phyloP scores from a whole-genome alignment of 2,329 filamentous ascomycete genomes.

The Trichoderma sp. region DNA sequence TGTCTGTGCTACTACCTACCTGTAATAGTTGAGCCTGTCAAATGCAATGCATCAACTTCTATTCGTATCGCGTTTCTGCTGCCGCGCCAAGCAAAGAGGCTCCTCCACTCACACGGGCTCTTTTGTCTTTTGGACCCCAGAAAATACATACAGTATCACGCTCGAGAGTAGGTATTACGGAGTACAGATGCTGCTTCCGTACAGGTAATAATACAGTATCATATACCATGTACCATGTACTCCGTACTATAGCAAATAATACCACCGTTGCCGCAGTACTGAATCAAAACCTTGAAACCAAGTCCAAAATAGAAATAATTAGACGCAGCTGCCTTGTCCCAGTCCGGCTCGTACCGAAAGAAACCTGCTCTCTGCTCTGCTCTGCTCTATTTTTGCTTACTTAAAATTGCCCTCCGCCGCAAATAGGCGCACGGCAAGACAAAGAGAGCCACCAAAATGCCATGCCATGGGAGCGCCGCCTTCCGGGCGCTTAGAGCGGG shows the following conservation, averaged over 20 bases:
- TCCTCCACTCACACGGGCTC: background rate
- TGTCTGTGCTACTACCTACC: background rate
- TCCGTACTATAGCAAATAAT: background rate
- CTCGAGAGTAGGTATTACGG: background rate
- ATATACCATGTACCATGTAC: background rate
- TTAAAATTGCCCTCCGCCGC: background rate
- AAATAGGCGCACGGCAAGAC: background rate
- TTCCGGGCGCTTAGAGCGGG: conserved; percentile 18
- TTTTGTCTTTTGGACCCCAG: background rate
- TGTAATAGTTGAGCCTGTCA: too few species aligned
- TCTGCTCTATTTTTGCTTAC: background rate
- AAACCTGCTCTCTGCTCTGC: background rate
- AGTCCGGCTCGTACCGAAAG: background rate
- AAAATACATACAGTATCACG: background rate
- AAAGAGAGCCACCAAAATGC: background rate
- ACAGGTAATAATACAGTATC: background rate
- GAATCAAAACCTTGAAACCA: background rate
- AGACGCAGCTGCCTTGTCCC: background rate
- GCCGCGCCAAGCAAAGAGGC: conserved; percentile 9
- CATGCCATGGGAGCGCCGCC: too few species aligned
- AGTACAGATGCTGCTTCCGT: background rate
- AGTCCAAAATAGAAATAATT: background rate
- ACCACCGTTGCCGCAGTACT: background rate
- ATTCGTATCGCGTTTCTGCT: background rate
- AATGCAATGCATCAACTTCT: background rate